Evolutionary conservation across 73 alveolate species (phyloP).

Genomic region (Stentor roeselii): DNA sequence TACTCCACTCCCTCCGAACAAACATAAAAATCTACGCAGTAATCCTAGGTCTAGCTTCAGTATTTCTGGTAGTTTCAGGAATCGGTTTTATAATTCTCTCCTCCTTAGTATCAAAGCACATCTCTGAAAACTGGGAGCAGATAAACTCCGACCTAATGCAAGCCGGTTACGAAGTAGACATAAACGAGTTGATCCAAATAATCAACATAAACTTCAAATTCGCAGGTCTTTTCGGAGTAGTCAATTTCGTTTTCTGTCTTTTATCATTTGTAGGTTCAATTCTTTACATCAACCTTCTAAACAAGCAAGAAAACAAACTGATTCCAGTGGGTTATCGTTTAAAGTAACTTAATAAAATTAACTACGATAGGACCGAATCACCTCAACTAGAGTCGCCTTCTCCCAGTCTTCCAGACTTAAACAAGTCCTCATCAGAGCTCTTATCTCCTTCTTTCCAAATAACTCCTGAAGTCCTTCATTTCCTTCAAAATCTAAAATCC

Average conservation of each 20-base stretch:
- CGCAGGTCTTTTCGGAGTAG: constrained; percentile 19
- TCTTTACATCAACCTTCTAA: neutral
- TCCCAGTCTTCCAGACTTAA: too few relatives aligned
- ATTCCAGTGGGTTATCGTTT: too few relatives aligned
- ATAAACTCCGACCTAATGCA: neutral
- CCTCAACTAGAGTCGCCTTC: too few relatives aligned
- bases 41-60: neutral
- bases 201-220: neutral
- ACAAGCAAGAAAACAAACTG: too few relatives aligned
- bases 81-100: neutral
- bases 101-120: neutral
- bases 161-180: constrained; percentile 24
- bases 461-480: too few relatives aligned
- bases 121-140: neutral
- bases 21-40: neutral
- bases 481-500: too few relatives aligned
- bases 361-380: too few relatives aligned
- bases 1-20: neutral
- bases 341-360: too few relatives aligned
- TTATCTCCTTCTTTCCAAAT: too few relatives aligned
- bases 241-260: neutral
- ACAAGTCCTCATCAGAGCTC: too few relatives aligned
- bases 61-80: constrained; percentile 1
- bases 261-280: constrained; percentile 10
- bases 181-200: neutral